Percentiles rank a stretch among this genome's conserved stretches.
phyloP scores from a whole-genome alignment of 2,329 filamentous ascomycete genomes.

The Monilinia polystroma region DNA sequence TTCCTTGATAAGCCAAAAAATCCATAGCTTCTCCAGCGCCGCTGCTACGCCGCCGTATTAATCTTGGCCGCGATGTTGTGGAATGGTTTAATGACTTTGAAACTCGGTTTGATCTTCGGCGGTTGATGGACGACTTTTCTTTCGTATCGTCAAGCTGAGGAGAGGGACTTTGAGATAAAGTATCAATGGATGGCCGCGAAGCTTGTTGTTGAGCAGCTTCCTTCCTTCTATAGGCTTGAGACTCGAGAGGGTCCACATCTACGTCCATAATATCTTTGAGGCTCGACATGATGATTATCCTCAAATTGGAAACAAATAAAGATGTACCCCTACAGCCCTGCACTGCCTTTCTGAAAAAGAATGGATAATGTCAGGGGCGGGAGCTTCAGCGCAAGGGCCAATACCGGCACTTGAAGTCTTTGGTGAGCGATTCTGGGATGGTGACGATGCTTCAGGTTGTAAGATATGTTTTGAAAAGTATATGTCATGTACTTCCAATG shows the following conservation, averaged over 20 bases:
- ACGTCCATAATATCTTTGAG: constrained; percentile 43
- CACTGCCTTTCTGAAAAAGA: constrained; percentile 39
- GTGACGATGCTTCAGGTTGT: constrained; percentile 22
- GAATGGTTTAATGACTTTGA: constrained; percentile 29
- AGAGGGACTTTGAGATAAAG: constrained; percentile 31
- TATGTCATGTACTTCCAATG: constrained; percentile 32
- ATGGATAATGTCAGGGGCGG: constrained; percentile 31
- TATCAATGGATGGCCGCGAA: constrained; percentile 31
- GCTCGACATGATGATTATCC: constrained; percentile 39
- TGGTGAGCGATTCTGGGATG: constrained; percentile 26
- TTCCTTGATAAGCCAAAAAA: constrained; percentile 31
- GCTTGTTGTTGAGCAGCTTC: constrained; percentile 37
- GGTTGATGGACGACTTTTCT: constrained; percentile 32
- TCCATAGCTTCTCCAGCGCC: constrained; percentile 35
- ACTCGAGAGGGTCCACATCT: constrained; percentile 41
- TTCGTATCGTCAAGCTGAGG: constrained; percentile 31
- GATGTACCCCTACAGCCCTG: constrained; percentile 34
- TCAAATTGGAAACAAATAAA: constrained; percentile 35
- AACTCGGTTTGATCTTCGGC: constrained; percentile 36
- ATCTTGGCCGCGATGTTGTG: constrained; percentile 27
- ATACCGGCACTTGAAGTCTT: constrained; percentile 31
- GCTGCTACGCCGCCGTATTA: constrained; percentile 34
- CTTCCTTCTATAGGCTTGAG: constrained; percentile 40
- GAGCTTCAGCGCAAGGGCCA: constrained; percentile 34
- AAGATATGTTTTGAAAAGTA: constrained; percentile 30